A percentile compares a stretch with the other conserved stretches of the same genome.
phyloP scores from a whole-genome alignment of 108 stramenopile genomes.

The Cyclotella cryptica region DNA sequence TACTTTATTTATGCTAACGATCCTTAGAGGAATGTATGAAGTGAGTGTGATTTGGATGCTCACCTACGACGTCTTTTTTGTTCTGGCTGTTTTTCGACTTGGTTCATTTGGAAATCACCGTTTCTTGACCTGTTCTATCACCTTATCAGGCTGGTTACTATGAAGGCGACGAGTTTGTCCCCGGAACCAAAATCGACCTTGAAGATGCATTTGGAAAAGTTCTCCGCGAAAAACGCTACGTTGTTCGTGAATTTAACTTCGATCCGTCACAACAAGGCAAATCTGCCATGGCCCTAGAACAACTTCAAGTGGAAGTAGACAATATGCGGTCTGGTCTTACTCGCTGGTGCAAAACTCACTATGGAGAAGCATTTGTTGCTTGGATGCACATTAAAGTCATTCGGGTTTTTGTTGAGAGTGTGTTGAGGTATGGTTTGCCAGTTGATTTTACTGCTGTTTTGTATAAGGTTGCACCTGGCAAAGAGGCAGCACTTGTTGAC shows the following conservation, averaged over 20 bases:
- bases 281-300: constrained; percentile 78
- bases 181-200: constrained; percentile 89
- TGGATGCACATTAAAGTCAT: constrained; percentile 99
- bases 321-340: constrained; percentile 87
- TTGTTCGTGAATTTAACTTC: constrained; percentile 88
- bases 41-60: constrained; percentile 11
- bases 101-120: neutral
- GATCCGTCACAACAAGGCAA: constrained; percentile 85
- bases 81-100: neutral
- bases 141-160: constrained; percentile 79
- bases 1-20: constrained; percentile 89
- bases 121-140: neutral
- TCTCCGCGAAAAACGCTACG: constrained; percentile 92
- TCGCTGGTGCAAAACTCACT: constrained; percentile 98
- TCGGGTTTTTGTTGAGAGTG: constrained; percentile 96
- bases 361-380: constrained; percentile 95
- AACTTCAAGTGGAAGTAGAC: constrained; percentile 89
- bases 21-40: constrained; percentile 92
- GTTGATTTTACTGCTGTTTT: constrained; percentile 94
- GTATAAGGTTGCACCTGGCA: constrained; percentile 83
- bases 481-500: constrained; percentile 68
- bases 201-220: constrained; percentile 83
- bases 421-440: constrained; percentile 96
- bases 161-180: constrained; percentile 88
- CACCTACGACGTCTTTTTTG: neutral